Base-by-base conservation (phyloP, 768 basidiomycete species). In the Termitomyces sp. region DNA sequence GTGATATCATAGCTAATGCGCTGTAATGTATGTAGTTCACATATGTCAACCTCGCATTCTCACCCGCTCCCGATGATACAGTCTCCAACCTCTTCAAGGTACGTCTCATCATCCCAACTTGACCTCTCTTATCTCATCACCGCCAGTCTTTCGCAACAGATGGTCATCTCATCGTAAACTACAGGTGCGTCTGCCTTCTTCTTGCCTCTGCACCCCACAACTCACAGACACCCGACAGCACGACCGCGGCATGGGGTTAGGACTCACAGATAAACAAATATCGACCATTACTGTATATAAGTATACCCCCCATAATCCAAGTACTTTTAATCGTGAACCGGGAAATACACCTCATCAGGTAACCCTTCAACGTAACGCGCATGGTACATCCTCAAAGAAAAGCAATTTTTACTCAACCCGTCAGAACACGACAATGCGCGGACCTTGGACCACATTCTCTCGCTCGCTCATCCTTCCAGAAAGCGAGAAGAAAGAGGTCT, bases 101-200 rank as follows among this genome's bases (percentile, higher is more conserved):
- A 49, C 46, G 66, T 42, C 12, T 45, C 40, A 47, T 48, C 53
- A 19, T 8, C 19, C 19, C 8, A 12, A 9, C 1, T 17, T 1
- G 35, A 2, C 30, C 1, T 1, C 37, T 33, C 26, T 23, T 23
- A n/a, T 26, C 35, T 5, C 26, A 33, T 33, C 4, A 8, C 33
- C 1, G 8, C 0, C 35, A 91, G 89, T 91, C 89, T 38, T 94
- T 93, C 68, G 82, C 86, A 2, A 94, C 93, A 0, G 91, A 94
- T 62, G 88, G 87, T 0, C 90, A 92, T 69, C 77, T 95, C 62
- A 93, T 94, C 66, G 92, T 95, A 38, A 94, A 95, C 70, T 95
- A 94, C 67, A 92, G 89, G 91, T 85, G 48, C 60, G 78, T 62
- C 17, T 3, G 1, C 21, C 17, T 31, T 5, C 23, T 19, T 12